Conservation (phyloP, 495 filamentous ascomycete species). For the Penicillium cinerascens region DNA sequence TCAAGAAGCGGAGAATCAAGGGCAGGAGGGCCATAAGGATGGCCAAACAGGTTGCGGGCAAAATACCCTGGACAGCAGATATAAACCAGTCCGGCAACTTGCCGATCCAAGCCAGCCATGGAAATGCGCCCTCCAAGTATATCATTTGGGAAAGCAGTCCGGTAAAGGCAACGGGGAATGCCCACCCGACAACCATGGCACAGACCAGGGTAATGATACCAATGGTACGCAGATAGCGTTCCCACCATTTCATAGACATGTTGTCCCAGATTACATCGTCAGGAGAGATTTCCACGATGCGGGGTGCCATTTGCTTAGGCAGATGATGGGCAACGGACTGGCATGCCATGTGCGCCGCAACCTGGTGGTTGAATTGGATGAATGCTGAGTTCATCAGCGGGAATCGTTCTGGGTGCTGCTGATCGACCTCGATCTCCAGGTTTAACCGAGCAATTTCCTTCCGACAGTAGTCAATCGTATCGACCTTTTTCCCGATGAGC, state of each 20-base stretch:
- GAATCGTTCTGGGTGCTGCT: conserved; percentile 79
- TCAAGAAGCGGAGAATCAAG: conserved; percentile 69
- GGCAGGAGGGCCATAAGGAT: conserved; percentile 81
- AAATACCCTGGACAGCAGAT: conserved; percentile 77
- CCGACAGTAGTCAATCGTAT: conserved; percentile 90
- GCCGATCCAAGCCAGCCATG: conserved; percentile 69
- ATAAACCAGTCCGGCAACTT: conserved; percentile 59
- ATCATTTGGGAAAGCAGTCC: conserved; percentile 74
- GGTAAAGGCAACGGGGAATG: conserved; percentile 86
- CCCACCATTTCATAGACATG: conserved; percentile 96
- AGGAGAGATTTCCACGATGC: conserved; percentile 87
- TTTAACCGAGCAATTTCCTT: conserved; percentile 86
- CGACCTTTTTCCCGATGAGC: conserved; percentile 83
- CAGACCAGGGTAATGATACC: conserved; percentile 62
- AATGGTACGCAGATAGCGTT: conserved; percentile 71
- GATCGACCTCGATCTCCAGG: conserved; percentile 88
- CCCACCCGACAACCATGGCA: conserved; percentile 85
- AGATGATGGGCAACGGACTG: conserved; percentile 89
- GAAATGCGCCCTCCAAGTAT: conserved; percentile 58
- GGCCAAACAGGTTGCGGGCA: conserved; percentile 75
- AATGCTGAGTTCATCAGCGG: conserved; percentile 98
- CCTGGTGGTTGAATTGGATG: conserved; percentile 97
- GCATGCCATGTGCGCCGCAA: conserved; percentile 96
- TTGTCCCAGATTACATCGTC: conserved; percentile 97
- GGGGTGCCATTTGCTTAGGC: conserved; percentile 91